These are phyloP conservation scores for Claviceps sp. DNA, from an alignment of 2,329 filamentous ascomycete species.

Conservation along the genomic window DNA sequence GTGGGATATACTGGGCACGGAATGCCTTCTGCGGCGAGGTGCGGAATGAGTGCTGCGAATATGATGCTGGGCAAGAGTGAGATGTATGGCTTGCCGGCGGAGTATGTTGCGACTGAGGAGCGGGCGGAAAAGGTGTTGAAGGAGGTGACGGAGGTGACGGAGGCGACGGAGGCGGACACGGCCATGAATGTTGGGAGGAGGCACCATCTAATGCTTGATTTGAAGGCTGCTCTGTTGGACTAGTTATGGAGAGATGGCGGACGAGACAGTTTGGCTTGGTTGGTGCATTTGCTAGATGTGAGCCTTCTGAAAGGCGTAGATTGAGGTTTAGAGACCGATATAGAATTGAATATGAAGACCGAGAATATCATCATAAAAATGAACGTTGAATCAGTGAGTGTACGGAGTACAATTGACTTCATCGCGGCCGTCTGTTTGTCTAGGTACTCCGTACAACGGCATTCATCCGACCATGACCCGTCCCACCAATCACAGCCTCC, in stretches of 20 bases:
- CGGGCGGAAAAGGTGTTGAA: slow-evolving; percentile 10
- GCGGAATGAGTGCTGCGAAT: slow-evolving; percentile 47
- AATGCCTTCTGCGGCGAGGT: slow-evolving; percentile 60
- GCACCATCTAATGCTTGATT: background rate
- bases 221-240: slow-evolving; percentile 1
- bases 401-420: too few relatives aligned
- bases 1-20: slow-evolving; percentile 63
- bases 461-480: slow-evolving; percentile 10
- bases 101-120: slow-evolving; percentile 25
- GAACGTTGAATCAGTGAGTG: too few relatives aligned
- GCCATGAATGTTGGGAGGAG: slow-evolving; percentile 1
- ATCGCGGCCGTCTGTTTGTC: too few relatives aligned
- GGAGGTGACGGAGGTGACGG: slow-evolving; percentile 9
- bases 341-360: too few relatives aligned
- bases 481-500: slow-evolving; percentile 10
- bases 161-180: slow-evolving; percentile 10
- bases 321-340: too few relatives aligned
- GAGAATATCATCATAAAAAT: too few relatives aligned
- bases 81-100: slow-evolving; percentile 28
- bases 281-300: too few relatives aligned
- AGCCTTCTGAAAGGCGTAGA: too few relatives aligned
- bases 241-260: background rate
- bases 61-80: slow-evolving; percentile 36
- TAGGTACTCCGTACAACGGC: background rate
- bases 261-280: too few relatives aligned